These are phyloP conservation scores for Hemisphaericaspora lyxosophila DNA, from an alignment of 1,139 yeast genomes.

Conservation along the genomic window DNA sequence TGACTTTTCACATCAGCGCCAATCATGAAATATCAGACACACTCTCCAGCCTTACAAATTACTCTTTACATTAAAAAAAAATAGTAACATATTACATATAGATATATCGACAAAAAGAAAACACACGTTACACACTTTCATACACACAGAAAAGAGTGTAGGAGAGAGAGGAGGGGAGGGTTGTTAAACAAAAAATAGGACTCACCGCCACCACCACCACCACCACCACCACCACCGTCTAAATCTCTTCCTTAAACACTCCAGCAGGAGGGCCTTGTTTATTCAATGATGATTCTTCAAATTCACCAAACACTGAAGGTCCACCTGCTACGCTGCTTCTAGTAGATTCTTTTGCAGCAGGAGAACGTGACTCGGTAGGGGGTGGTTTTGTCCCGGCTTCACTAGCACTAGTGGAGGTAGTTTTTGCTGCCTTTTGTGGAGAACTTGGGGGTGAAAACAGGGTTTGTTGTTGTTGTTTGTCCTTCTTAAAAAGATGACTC, in stretches of 20 bases:
- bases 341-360: constrained; percentile 13
- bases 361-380: constrained; percentile 5
- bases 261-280: constrained; percentile 31
- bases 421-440: constrained; percentile 8
- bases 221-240: too few species aligned
- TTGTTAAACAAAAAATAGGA: neutral
- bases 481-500: constrained; percentile 14
- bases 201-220: too few species aligned
- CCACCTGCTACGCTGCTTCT: constrained; percentile 9
- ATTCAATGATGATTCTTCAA: constrained; percentile 24
- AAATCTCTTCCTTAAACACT: constrained; percentile 46
- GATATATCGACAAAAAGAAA: too few species aligned
- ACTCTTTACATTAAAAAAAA: too few species aligned
- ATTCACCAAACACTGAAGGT: constrained; percentile 13
- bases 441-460: constrained; percentile 3
- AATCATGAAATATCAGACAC: too few species aligned
- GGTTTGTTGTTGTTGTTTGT: constrained; percentile 4
- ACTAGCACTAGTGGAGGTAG: constrained; percentile 8
- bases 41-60: too few species aligned
- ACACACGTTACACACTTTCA: too few species aligned
- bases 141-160: neutral
- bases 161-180: neutral
- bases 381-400: constrained; percentile 6
- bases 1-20: too few species aligned
- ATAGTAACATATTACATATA: too few species aligned